Conservation (phyloP, 805 yeast species). For the Pichia californica region DNA sequence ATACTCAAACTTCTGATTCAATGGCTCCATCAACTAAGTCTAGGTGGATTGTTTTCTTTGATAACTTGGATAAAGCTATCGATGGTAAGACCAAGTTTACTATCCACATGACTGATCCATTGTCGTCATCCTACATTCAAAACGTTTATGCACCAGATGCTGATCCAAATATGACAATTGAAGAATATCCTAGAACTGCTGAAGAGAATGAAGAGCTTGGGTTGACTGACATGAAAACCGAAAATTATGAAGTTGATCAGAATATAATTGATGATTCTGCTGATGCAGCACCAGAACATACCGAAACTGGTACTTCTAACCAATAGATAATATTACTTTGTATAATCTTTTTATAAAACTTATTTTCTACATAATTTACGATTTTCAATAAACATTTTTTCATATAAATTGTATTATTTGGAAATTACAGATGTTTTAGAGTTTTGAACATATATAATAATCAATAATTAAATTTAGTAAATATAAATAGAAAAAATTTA, state of each 20-base stretch:
- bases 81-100: conserved; percentile 82
- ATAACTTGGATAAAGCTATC: conserved; percentile 65
- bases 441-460: too few relatives aligned
- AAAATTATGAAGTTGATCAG: conserved; percentile 3
- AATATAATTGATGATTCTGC: too few relatives aligned
- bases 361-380: background rate
- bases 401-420: background rate
- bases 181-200: conserved; percentile 82
- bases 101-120: conserved; percentile 84
- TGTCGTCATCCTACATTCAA: conserved; percentile 92
- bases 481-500: too few relatives aligned
- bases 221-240: conserved; percentile 42
- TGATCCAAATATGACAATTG: conserved; percentile 92
- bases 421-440: too few relatives aligned
- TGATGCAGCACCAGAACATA: background rate
- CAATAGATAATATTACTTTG: background rate
- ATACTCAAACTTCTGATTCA: conserved; percentile 81
- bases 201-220: conserved; percentile 93
- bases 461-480: too few relatives aligned
- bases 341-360: background rate
- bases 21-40: conserved; percentile 72
- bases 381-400: background rate
- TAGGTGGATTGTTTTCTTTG: conserved; percentile 82
- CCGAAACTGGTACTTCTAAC: background rate
- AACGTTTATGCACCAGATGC: conserved; percentile 98